Evolutionary conservation across 2,329 filamentous ascomycete species (phyloP).

Genomic region (Bretziella fagacearum): DNA sequence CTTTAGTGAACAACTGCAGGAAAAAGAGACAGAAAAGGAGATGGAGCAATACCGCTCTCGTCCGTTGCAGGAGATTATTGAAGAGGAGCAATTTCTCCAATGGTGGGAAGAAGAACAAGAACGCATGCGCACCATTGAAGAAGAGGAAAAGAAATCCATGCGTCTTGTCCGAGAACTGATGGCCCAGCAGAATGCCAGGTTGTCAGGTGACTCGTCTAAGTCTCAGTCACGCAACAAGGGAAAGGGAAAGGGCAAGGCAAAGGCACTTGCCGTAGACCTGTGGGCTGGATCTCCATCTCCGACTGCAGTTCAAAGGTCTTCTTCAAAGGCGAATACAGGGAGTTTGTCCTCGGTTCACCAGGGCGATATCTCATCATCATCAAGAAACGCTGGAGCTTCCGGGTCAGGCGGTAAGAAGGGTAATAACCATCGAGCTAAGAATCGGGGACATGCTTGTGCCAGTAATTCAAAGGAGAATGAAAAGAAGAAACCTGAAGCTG

Average conservation of each 20-base stretch:
- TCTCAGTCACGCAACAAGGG: background rate
- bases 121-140: constrained; percentile 48
- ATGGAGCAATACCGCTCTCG: constrained; percentile 75
- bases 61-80: constrained; percentile 83
- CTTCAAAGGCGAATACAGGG: background rate
- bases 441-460: background rate
- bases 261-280: background rate
- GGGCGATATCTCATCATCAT: background rate
- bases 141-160: constrained; percentile 10
- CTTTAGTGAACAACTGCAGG: constrained; percentile 56
- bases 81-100: constrained; percentile 90
- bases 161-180: constrained; percentile 6
- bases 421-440: background rate
- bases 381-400: background rate
- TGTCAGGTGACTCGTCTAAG: background rate
- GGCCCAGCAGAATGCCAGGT: background rate
- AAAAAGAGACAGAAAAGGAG: constrained; percentile 56
- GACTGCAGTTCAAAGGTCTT: background rate
- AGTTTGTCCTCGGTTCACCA: too few species aligned
- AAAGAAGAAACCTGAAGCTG: background rate
- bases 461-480: background rate
- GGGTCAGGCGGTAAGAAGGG: background rate
- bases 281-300: background rate
- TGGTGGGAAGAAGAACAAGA: constrained; percentile 86
- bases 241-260: constrained; percentile 4